Base-by-base conservation (phyloP, 2,329 filamentous ascomycete genomes). In the Rosellinia necatrix region DNA sequence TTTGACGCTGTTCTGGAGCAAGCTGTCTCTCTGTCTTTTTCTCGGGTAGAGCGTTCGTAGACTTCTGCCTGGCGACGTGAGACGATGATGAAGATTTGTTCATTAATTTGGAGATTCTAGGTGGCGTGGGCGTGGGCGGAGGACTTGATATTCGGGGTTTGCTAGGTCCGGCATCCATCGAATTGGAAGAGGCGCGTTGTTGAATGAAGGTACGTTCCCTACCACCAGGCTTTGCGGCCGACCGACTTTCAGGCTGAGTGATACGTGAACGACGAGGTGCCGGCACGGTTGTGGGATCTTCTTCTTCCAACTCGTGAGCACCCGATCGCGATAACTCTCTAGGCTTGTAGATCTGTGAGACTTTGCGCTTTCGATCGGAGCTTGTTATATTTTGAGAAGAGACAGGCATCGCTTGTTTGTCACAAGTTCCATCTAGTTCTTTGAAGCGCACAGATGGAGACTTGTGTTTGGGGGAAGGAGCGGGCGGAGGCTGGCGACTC, bases 291-390 rank as follows among this genome's bases (percentile, higher is more conserved):
- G 52, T 51, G 2, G 53, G 51, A 8, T 42, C 53, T 10, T 57
- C 59, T 43, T 61, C 61, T 50, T 56, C 49, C 30, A 56, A 49
- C 47, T 47, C 58, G 13, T 49, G 40, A 19, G 35, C 27, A 40
- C 48, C 43, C 8, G 62, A 60, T 29, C 63, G 66, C 35, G 55
- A 38, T 48, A 53, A 63, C 15, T 61, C 62, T 50, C 63, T 65
- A 17, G 66, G 57, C 29, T 64, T 43, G 34, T 68, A 65, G 13
- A 68, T 62, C 42, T 70, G 66, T 3, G 68, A 65, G 24, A 67
- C 59, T 59, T 71, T 71, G 49, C 69, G 68, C 51, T 70, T 71
- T 40, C 65, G 64, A 40, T 66, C 65, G 12, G 57, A 59, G 30
- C 42, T 58, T 27, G 56, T 40, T n/a, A 53, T 34, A 22, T 59